Percentiles rank a stretch among this genome's conserved stretches.
These are phyloP conservation scores for Fusarium veterinarium DNA, from an alignment of 2,329 filamentous ascomycete species.

Conservation along the genomic window DNA sequence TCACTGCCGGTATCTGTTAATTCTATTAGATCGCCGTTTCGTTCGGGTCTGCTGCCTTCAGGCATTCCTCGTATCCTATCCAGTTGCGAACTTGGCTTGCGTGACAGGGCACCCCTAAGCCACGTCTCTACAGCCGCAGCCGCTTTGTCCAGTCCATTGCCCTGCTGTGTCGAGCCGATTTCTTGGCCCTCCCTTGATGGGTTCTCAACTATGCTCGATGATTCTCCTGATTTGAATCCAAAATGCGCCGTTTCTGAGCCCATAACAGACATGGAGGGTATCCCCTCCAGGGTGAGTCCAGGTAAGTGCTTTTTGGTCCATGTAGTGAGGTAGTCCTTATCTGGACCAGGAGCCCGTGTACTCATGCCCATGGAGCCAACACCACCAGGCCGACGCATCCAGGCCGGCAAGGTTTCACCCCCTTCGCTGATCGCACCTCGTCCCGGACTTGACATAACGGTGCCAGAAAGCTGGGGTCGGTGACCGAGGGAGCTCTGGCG, in stretches of 20 bases:
- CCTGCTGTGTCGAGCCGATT: slow-evolving; percentile 57
- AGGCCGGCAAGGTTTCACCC: slow-evolving; percentile 60
- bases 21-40: slow-evolving; percentile 75
- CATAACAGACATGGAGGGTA: slow-evolving; percentile 75
- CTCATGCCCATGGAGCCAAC: slow-evolving; percentile 83
- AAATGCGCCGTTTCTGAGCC: slow-evolving; percentile 70
- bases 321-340: slow-evolving; percentile 84
- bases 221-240: slow-evolving; percentile 58
- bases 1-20: slow-evolving; percentile 72
- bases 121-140: slow-evolving; percentile 91
- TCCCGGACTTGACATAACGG: slow-evolving; percentile 51
- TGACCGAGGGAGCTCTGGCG: slow-evolving; percentile 56
- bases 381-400: slow-evolving; percentile 86
- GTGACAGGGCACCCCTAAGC: slow-evolving; percentile 83
- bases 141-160: slow-evolving; percentile 78
- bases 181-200: slow-evolving; percentile 62
- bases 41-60: slow-evolving; percentile 51
- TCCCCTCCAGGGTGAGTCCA: slow-evolving; percentile 75
- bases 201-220: slow-evolving; percentile 62
- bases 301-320: slow-evolving; percentile 88
- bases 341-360: slow-evolving; percentile 81
- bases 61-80: slow-evolving; percentile 54
- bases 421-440: slow-evolving; percentile 52
- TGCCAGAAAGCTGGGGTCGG: slow-evolving; percentile 50
- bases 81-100: slow-evolving; percentile 65